Conservation (phyloP, 2,329 filamentous ascomycete species). For the Exophiala sp. region DNA sequence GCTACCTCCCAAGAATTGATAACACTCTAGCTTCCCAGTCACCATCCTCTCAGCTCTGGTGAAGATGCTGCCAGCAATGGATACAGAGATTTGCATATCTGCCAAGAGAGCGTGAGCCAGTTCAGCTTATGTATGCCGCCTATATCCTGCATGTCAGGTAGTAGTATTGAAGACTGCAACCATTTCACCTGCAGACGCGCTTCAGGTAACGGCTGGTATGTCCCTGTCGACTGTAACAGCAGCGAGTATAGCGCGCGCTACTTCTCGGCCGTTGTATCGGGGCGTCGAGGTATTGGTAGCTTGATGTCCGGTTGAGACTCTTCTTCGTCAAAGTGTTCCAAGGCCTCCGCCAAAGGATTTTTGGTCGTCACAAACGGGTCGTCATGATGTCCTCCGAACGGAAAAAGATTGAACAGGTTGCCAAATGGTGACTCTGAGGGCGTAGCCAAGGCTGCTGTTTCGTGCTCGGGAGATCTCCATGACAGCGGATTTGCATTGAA, state of each 20-base stretch:
- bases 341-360: slow-evolving; percentile 22
- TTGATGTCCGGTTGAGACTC: background rate
- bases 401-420: slow-evolving; percentile 19
- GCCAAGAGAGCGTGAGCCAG: slow-evolving; percentile 21
- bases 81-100: slow-evolving; percentile 24
- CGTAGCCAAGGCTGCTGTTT: background rate
- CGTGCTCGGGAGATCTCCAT: slow-evolving; percentile 18
- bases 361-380: slow-evolving; percentile 23
- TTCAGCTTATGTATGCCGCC: slow-evolving; percentile 17
- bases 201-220: background rate
- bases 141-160: slow-evolving; percentile 15
- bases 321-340: slow-evolving; percentile 18
- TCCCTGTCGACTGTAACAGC: background rate
- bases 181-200: background rate
- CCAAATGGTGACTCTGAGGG: slow-evolving; percentile 20
- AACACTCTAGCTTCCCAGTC: slow-evolving; percentile 5
- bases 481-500: slow-evolving; percentile 15
- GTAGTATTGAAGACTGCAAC: slow-evolving; percentile 1
- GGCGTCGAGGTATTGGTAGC: background rate
- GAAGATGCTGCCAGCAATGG: slow-evolving; percentile 11
- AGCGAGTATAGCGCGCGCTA: background rate
- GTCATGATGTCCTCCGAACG: slow-evolving; percentile 5
- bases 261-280: slow-evolving; percentile 1
- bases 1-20: slow-evolving; percentile 8
- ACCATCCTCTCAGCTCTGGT: slow-evolving; percentile 16